Evolutionary conservation across 1,284 basidiomycete species (phyloP).

Genomic region (Xerocomus cyaneibrunnescens): DNA sequence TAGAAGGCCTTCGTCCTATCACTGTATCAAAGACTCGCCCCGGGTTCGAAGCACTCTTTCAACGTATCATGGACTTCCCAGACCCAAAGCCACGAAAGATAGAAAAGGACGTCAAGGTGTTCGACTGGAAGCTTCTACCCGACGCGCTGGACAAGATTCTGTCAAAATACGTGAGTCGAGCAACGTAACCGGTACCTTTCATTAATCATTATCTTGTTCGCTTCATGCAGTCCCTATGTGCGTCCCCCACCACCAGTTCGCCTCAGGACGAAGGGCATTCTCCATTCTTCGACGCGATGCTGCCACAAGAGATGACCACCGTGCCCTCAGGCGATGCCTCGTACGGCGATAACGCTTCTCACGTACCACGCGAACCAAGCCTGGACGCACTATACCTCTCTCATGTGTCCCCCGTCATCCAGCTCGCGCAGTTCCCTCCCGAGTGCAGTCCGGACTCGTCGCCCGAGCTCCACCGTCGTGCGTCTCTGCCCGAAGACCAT

Average conservation of each 20-base stretch:
- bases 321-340: conserved; percentile 9
- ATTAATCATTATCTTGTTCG: conserved; percentile 10
- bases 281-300: conserved; percentile 1
- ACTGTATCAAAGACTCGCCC: conserved; percentile 88
- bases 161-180: conserved; percentile 82
- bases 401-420: conserved; percentile 22
- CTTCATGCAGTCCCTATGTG: conserved; percentile 45
- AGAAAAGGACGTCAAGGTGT: conserved; percentile 97
- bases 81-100: conserved; percentile 94
- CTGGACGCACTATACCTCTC: conserved; percentile 25
- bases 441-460: conserved; percentile 15
- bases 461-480: conserved; percentile 16
- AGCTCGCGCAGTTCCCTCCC: conserved; percentile 18
- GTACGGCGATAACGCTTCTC: conserved; percentile 10
- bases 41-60: conserved; percentile 85
- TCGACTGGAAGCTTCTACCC: conserved; percentile 84
- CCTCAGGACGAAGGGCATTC: conserved; percentile 9
- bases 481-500: conserved; percentile 27
- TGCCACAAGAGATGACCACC: conserved; percentile 2
- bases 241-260: conserved; percentile 14
- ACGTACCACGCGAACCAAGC: conserved; percentile 15
- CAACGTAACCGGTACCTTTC: background rate
- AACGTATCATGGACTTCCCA: conserved; percentile 93
- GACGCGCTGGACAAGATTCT: conserved; percentile 90
- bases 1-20: conserved; percentile 89